Base-by-base conservation (phyloP, 2,329 filamentous ascomycete species). In the Magnaporthales sp. region DNA sequence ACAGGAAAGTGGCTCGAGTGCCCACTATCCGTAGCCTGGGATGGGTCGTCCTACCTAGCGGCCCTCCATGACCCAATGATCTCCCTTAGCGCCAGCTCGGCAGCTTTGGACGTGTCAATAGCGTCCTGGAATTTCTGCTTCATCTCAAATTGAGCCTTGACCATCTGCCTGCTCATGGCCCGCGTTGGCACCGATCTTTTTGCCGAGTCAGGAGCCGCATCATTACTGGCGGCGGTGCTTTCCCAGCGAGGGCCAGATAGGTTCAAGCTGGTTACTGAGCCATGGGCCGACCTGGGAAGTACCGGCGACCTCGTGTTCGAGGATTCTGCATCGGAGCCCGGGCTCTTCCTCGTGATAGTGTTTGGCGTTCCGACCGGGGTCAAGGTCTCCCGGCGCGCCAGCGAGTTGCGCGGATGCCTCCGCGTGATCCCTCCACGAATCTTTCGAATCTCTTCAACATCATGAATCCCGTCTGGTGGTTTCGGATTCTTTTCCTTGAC, bases 401-500 rank as follows among this genome's bases (percentile, higher is more conserved):
- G 78, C 1, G 88, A 88, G 51, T 31, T 29, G 72, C 91, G 86
- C 2, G 92, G 89, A 75, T 97, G 92, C 68, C 94, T 85, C 70
- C 94, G 84, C 29, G 94, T 98, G 76, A 98, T 96, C 68, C 87
- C 86, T 61, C 92, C 91, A 66, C 94, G 87, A 73, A 96, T 81
- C 77, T 90, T 91, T 71, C 86, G 86, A 73, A 98, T 98, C 77
- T 92, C 91, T 8, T 94, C 91, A 67, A 97, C 91, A 79, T 96
- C 84, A 78, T 98, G 94, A 62, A 97, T 80, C 64, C 93, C 93
- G 78, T 98, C 94, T 7, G 90, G 81, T 1, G 89, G 84, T 77
- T 93, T 95, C 1, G 94, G 92, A 76, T 97, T 97, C 80, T 93
- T 96, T 68, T 93, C 90, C 74, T 93, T 93, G 73, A 97, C 93